Base-by-base conservation (phyloP, 164 flowering plant species). In the Nymphaea colorata region DNA sequence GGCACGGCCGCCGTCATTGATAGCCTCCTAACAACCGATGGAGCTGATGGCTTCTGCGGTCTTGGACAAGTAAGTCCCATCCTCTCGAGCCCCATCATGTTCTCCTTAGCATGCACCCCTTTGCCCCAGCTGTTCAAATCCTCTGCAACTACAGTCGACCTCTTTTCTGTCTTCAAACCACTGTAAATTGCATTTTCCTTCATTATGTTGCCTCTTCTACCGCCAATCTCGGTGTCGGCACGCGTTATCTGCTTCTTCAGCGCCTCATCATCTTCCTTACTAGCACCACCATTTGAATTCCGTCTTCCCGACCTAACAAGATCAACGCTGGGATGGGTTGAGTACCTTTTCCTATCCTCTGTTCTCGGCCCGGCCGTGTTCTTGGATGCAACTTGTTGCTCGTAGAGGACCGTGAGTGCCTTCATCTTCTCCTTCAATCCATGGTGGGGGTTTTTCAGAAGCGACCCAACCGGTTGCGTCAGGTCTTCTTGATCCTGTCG, bases 361-460 rank as follows among this genome's bases (percentile, higher is more conserved):
- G 73, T 68, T 64, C 64, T 76, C 6, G 74, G 45, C 64, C 76
- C 66, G 7, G 44, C 8, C 4, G 43, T 76, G 74, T 72, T 84
- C 75, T 74, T 82, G 45, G 76, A 66, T 44, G 81, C 78, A 42
- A 70, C 55, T 72, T 89, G 86, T 43, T 87, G 91, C 81, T 89
- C 96, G 59, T 92, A 89, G 70, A 89, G 76, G 57, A 81, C 81
- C 11, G 96, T 86, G 65, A 92, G 72, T 55, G 92, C 92, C 76
- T 75, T 88, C 93, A 92, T 85, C 85, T 92, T 91, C 69, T 91
- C 98, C 65, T 86, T 91, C 76, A 91, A 77, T 7, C 94, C 87
- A 65, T 92, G 93, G 71, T 92, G 98, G 4, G 91, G 95, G 69
- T 88, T 90, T 65, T 85, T 68, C 41, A 77, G 18, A 3, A 72